Evolutionary conservation across 768 basidiomycete genomes (phyloP).

Genomic region (Tricholoma sp.): DNA sequence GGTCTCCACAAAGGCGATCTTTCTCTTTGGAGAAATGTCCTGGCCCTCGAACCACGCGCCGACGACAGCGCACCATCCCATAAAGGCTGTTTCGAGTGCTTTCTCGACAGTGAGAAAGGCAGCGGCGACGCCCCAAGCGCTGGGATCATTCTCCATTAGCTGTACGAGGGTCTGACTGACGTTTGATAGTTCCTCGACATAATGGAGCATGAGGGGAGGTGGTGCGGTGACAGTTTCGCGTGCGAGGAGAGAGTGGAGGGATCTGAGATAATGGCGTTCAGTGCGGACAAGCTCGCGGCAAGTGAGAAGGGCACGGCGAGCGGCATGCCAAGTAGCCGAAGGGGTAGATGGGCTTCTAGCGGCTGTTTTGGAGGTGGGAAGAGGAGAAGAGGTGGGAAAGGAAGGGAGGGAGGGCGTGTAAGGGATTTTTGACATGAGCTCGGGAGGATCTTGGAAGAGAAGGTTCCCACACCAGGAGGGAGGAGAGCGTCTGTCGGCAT

Average conservation of each 20-base stretch:
- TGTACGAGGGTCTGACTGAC: slow-evolving; percentile 36
- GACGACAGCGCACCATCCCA: slow-evolving; percentile 44
- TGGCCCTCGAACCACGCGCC: slow-evolving; percentile 32
- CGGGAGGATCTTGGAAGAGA: background rate
- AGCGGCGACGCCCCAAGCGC: slow-evolving; percentile 45
- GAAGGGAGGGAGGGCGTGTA: slow-evolving; percentile 20
- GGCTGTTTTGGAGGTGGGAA: slow-evolving; percentile 11
- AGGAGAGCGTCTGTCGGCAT: background rate
- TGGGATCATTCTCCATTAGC: slow-evolving; percentile 37
- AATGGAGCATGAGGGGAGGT: slow-evolving; percentile 33
- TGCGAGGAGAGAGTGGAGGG: slow-evolving; percentile 9
- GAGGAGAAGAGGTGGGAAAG: slow-evolving; percentile 9
- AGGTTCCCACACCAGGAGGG: slow-evolving; percentile 8
- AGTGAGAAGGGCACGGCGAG: slow-evolving; percentile 21
- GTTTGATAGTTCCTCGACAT: slow-evolving; percentile 35
- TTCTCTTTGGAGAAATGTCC: background rate
- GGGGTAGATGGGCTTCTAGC: slow-evolving; percentile 16
- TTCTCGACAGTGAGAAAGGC: slow-evolving; percentile 46
- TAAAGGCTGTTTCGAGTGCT: slow-evolving; percentile 42
- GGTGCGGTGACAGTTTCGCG: slow-evolving; percentile 25
- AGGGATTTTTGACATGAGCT: background rate
- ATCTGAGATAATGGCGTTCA: slow-evolving; percentile 13
- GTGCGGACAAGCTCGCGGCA: slow-evolving; percentile 23
- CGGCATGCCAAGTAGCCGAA: slow-evolving; percentile 16
- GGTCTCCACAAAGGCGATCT: background rate